These are phyloP conservation scores for Candida buenavistaensis DNA, from an alignment of 1,139 yeast species.

Conservation along the genomic window DNA sequence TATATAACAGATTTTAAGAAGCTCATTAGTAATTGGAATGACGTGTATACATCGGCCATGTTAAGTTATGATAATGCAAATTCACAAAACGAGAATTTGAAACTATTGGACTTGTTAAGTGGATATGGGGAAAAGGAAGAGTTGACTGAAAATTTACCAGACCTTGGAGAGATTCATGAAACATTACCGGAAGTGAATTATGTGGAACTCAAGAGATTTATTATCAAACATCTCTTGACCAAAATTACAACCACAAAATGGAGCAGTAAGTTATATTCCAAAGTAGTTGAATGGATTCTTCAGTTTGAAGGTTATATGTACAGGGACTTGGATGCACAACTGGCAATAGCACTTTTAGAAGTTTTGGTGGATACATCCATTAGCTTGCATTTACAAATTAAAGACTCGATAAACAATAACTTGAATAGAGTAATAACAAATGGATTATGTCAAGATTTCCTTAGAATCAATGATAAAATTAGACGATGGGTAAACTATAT, in stretches of 20 bases:
- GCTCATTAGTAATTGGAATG: constrained; percentile 26
- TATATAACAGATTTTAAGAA: constrained; percentile 28
- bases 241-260: constrained; percentile 26
- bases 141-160: constrained; percentile 7
- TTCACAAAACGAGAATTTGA: constrained; percentile 33
- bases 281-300: constrained; percentile 34
- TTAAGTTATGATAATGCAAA: constrained; percentile 16
- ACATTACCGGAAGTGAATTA: constrained; percentile 34
- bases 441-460: constrained; percentile 37
- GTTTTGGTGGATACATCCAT: constrained; percentile 52
- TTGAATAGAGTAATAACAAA: constrained; percentile 19
- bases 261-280: constrained; percentile 23
- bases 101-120: constrained; percentile 39
- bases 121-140: constrained; percentile 29
- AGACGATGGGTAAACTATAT: constrained; percentile 36
- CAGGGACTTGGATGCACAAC: constrained; percentile 1
- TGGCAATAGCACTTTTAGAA: constrained; percentile 48
- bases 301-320: constrained; percentile 28
- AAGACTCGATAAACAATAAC: constrained; percentile 18
- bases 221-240: constrained; percentile 42
- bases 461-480: constrained; percentile 36
- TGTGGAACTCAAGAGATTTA: constrained; percentile 44
- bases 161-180: constrained; percentile 7
- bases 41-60: constrained; percentile 16
- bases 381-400: constrained; percentile 29